Percentiles rank a stretch among this genome's conserved stretches.
Evolutionary conservation across 192 early-diverging fungal genomes (phyloP).

Genomic region (Thoreauomyces humboldtii): DNA sequence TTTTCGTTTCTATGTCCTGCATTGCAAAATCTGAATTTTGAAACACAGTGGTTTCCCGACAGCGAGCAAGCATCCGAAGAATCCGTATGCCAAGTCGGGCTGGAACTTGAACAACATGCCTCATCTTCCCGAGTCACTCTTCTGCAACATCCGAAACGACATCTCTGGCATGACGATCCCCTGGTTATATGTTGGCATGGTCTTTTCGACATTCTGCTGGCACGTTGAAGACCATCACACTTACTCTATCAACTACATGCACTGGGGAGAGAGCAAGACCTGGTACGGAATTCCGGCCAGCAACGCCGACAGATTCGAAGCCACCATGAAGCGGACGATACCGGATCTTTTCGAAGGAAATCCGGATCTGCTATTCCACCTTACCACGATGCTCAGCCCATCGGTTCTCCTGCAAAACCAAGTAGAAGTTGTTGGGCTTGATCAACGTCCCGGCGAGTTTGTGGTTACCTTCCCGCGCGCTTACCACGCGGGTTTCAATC

Average conservation of each 20-base stretch:
- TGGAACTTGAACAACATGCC: constrained; percentile 90
- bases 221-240: constrained; percentile 96
- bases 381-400: constrained; percentile 87
- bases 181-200: constrained; percentile 94
- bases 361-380: constrained; percentile 87
- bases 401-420: constrained; percentile 62
- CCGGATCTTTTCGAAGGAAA: constrained; percentile 85
- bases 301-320: constrained; percentile 76
- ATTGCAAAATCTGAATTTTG: neutral
- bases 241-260: constrained; percentile 94
- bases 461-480: constrained; percentile 90
- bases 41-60: constrained; percentile 74
- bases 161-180: constrained; percentile 96
- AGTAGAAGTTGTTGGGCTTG: constrained; percentile 70
- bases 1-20: neutral
- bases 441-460: constrained; percentile 92
- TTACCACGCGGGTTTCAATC: constrained; percentile 95
- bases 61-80: constrained; percentile 52
- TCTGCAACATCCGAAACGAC: constrained; percentile 82
- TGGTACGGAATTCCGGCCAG: constrained; percentile 91
- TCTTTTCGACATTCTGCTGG: constrained; percentile 94
- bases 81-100: constrained; percentile 65
- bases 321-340: constrained; percentile 69
- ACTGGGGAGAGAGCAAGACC: constrained; percentile 90
- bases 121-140: constrained; percentile 69